phyloP scores from a whole-genome alignment of 768 basidiomycete genomes.

The Trichaptum fuscoviolaceum region DNA sequence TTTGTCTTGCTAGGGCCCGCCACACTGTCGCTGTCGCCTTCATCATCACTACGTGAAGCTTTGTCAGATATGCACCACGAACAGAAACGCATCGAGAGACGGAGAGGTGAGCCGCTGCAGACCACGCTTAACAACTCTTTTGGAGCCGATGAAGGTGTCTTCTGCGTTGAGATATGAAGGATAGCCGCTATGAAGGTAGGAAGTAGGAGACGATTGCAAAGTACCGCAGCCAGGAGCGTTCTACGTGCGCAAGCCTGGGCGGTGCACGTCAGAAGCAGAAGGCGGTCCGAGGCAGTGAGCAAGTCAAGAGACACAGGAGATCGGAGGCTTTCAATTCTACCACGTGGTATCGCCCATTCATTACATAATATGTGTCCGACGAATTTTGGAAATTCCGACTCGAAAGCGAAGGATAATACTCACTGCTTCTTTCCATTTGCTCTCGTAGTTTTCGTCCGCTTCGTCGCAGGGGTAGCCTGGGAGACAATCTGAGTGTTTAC shows the following conservation, averaged over 20 bases:
- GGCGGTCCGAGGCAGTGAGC: background rate
- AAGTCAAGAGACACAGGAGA: background rate
- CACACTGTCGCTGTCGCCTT: slow-evolving; percentile 10
- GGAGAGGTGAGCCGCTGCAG: slow-evolving; percentile 29
- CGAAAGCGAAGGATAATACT: background rate
- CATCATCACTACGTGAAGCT: slow-evolving; percentile 45
- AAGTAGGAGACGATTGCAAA: background rate
- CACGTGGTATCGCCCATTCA: background rate
- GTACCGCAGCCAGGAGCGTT: slow-evolving; percentile 1
- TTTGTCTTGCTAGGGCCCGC: slow-evolving; percentile 25
- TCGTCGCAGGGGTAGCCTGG: background rate
- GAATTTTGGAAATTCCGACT: background rate
- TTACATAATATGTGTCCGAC: background rate
- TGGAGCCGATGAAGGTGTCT: background rate
- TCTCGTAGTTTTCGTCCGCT: background rate
- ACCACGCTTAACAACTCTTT: background rate
- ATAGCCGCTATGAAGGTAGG: slow-evolving; percentile 8
- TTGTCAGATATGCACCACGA: slow-evolving; percentile 61
- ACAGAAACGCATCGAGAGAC: slow-evolving; percentile 51
- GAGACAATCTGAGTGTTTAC: background rate
- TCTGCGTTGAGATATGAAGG: slow-evolving; percentile 10
- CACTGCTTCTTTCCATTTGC: background rate
- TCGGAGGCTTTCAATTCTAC: background rate
- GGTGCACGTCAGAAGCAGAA: slow-evolving; percentile 6
- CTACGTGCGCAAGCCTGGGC: background rate